These are phyloP conservation scores for Nitzschia putrida DNA, from an alignment of 108 stramenopile genomes.

Conservation along the genomic window DNA sequence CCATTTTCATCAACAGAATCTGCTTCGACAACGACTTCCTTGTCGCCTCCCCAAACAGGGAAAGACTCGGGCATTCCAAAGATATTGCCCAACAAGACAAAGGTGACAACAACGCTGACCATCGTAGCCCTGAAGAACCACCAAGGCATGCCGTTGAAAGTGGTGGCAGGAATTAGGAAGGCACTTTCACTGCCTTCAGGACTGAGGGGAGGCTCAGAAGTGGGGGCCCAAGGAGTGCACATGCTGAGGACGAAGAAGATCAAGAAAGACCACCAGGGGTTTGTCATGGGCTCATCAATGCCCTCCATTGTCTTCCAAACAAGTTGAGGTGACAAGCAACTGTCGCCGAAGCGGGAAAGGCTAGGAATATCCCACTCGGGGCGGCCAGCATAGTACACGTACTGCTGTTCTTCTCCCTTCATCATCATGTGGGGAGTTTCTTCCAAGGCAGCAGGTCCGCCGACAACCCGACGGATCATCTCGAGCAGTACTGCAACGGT, in stretches of 20 bases:
- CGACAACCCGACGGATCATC: background rate
- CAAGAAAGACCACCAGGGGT: constrained; percentile 1
- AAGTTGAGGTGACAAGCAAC: constrained; percentile 8
- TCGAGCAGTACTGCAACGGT: background rate
- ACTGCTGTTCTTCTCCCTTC: background rate
- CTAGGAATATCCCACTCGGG: constrained; percentile 27
- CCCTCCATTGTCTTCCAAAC: constrained; percentile 28
- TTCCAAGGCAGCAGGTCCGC: background rate
- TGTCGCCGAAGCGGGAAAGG: constrained; percentile 18
- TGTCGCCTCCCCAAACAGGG: background rate
- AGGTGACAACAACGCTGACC: background rate
- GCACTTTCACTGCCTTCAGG: background rate
- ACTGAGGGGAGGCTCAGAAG: background rate
- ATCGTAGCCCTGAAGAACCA: constrained; percentile 16
- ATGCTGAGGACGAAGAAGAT: constrained; percentile 11
- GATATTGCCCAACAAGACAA: constrained; percentile 24
- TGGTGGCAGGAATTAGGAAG: background rate
- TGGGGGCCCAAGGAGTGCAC: background rate
- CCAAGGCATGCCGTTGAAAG: constrained; percentile 7
- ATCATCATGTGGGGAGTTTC: background rate
- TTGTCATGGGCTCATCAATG: constrained; percentile 8
- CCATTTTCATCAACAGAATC: too few relatives aligned
- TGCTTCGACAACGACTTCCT: too few relatives aligned
- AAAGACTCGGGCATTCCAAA: constrained; percentile 25
- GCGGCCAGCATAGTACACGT: constrained; percentile 4